Evolutionary conservation across 129 eudicot species (phyloP), one percentile per base, ranked within the genome.

Genomic region (Centaurea solstitialis): DNA sequence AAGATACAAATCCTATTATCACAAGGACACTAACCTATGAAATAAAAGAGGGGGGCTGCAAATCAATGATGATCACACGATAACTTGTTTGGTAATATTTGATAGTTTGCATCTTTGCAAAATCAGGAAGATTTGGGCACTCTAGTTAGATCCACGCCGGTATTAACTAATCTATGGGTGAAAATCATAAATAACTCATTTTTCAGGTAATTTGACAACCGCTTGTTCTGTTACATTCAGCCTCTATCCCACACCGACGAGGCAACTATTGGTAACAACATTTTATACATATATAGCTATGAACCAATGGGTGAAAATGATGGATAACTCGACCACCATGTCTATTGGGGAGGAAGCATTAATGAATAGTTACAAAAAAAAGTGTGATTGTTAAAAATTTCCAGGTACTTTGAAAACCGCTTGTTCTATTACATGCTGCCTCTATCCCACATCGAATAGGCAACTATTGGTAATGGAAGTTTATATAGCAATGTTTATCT

Each of bases 131-230:
- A 37, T 70, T 18, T 64, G 28, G 26, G 30, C 38, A n/a, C 50
- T 17, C 65, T 57, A 57, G 22, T 22, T 57, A 57, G 65, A 57
- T 57, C 65, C 23, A 64, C 6, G 1, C 3, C 3, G 39, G 38
- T 37, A 37, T 12, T 33, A 33, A 70, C 20, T 1, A 37, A 70
- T 35, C 13, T 26, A 70, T 37, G 24, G 23, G 21, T 17, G 22
- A 73, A 10, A 23, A 77, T 77, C 28, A 23, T 65, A 64, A 57
- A 76, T 62, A 64, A 64, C 57, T 65, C 39, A 76, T 17, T 57
- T 57, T 57, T 57, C 22, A n/a, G 65, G 65, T 57, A 57, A 57
- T 57, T 57, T 57, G 65, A 64, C 30, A 64, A 5, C 28, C 68
- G 6, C 10, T 21, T 40, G 65, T 41, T 73, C 38, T 43, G 26